Conservation (phyloP, 352 stramenopile genomes). For the Phytophthora aleatoria region DNA sequence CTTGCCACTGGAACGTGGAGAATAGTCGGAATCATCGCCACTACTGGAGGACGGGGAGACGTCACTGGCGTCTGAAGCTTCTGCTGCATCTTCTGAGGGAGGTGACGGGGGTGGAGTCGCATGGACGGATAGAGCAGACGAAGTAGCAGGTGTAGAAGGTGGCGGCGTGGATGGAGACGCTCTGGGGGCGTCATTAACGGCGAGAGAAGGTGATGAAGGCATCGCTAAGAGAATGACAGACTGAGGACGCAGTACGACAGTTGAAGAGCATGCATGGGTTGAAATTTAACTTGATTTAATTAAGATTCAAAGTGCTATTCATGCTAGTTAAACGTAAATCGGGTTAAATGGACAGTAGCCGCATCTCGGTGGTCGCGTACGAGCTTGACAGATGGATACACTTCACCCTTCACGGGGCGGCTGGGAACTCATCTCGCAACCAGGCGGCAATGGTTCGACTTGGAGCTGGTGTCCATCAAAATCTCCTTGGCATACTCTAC, state of each 20-base stretch:
- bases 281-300: not conserved
- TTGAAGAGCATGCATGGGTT: constrained; percentile 6
- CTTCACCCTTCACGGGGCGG: not conserved
- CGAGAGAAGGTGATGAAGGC: constrained; percentile 8
- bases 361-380: not conserved
- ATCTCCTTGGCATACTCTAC: constrained; percentile 1
- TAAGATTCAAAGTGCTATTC: not conserved
- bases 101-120: constrained; percentile 18
- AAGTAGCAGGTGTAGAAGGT: constrained; percentile 9
- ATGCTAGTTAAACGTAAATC: not conserved
- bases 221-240: constrained; percentile 4
- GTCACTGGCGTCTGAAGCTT: constrained; percentile 19
- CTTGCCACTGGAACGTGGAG: constrained; percentile 9
- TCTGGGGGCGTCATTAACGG: not conserved
- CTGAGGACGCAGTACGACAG: not conserved
- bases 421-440: constrained; percentile 13
- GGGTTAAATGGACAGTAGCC: not conserved
- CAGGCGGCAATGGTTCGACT: constrained; percentile 15
- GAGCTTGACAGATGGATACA: constrained; percentile 5
- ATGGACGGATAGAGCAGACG: constrained; percentile 14
- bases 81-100: constrained; percentile 1
- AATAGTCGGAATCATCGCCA: constrained; percentile 46
- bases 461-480: constrained; percentile 16
- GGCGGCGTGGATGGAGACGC: constrained; percentile 1
- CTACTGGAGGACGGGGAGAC: constrained; percentile 23